Base-by-base conservation (phyloP, 441 rosid genomes). In the Pelargonium hybrid region DNA sequence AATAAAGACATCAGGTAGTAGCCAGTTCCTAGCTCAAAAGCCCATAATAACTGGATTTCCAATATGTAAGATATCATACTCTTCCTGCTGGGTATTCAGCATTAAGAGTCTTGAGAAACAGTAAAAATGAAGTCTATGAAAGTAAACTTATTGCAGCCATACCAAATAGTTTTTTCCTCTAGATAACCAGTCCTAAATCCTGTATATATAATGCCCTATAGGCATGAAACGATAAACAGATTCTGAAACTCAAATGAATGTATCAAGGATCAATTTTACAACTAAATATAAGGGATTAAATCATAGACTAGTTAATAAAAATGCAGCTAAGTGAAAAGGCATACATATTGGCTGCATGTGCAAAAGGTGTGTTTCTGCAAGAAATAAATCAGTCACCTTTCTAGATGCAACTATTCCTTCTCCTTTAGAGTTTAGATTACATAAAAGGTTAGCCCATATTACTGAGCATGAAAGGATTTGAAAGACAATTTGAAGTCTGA, bases 21-120 rank as follows among this genome's bases (percentile, higher is more conserved):
- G 47, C 2, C 20, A 65, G 15, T 72, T 73, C 56, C 59, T 54
- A 1, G 8, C 29, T 43, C 54, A 23, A 43, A 73, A 54, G 39
- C 56, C 15, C 54, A 11, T 13, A 48, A 13, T 2, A 48, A 48
- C 6, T 48, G 17, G 54, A 48, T 48, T 48, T 5, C 54, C 54
- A 13, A 34, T 34, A 34, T 34, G 0, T 15, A 48, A 18, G 14
- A 48, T 13, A 48, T 48, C 54, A 48, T 48, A 48, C 54, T 48
- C 54, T 48, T 48, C 54, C 54, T 48, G 6, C 54, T 6, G 4
- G n/a, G 54, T 48, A 48, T 48, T 48, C 18, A 48, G 17, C 54
- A 14, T 4, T 1, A 48, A 13, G 17, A 48, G 54, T 48, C 17
- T 13, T 48, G 54, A 15, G 17, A 48, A 48, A 48, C 17, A 48